Base-by-base conservation (phyloP, 2,329 filamentous ascomycete species). In the Colletotrichum sp. region DNA sequence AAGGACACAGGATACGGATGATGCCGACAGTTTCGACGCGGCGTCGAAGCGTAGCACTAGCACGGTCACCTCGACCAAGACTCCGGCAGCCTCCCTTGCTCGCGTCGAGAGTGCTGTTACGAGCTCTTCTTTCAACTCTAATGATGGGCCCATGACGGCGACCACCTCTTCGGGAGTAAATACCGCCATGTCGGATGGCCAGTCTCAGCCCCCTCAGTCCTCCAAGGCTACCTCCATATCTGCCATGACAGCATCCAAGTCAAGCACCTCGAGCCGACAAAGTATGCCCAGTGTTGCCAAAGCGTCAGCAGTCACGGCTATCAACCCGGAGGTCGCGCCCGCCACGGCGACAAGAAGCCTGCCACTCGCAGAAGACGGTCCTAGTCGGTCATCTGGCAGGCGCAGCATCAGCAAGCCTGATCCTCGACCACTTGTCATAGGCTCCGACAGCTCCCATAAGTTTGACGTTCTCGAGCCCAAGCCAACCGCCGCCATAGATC, bases 191-290 rank as follows among this genome's bases (percentile, higher is more conserved):
- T 76, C 79, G 21, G 88, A 91, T 26, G 81, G 82, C 70, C 84
- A 86, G 67, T 83, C 86, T 10, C 85, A 87, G 34, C 79, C 82
- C 26, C 81, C 84, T 13, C 83, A 84, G 66, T 85, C 87, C 1
- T 86, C 88, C n/a, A 90, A 88, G 72, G 81, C 87, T 8, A 87
- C 87, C 12, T 88, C 89, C 12, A 84, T 88, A 58, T 84, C 86
- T n/a, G 85, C 88, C 15, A 83, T 87, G 76, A 82, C 87, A 4
- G 82, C 84, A 3, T 84, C 85, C 6, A 91, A 88, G 76, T 85
- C 88, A 2, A 81, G 82, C 15, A 78, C 84, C 1, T 81, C 84
- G 5, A 85, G 81, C 70, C 81, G 83, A 5, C 87, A 86, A 73
- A 85, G 81, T 28, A 80, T 88, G 5, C 83, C 87, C 2, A 87